Percentiles rank a stretch among this genome's conserved stretches.
These are phyloP conservation scores for Simmondsia chinensis DNA, from an alignment of 148 eudicot species.

Conservation along the genomic window DNA sequence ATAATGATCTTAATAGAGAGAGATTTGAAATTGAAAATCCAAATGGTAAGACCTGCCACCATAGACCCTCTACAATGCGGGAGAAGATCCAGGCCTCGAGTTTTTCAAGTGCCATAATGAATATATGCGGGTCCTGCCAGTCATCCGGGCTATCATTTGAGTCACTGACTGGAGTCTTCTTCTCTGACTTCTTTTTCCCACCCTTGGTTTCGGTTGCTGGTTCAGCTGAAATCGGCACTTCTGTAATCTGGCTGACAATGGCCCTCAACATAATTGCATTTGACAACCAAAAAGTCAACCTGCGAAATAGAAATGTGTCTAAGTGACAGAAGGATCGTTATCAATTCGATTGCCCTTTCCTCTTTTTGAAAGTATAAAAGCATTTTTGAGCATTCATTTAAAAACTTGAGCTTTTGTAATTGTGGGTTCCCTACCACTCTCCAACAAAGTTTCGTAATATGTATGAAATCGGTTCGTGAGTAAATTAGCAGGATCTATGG, in stretches of 20 bases:
- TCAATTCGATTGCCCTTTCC: neutral
- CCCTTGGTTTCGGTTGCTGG: conserved; percentile 14
- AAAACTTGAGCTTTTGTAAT: too few relatives aligned
- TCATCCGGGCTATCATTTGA: conserved; percentile 40
- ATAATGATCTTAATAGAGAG: too few relatives aligned
- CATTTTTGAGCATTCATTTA: too few relatives aligned
- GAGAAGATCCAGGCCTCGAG: conserved; percentile 89
- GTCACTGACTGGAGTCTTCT: conserved; percentile 23
- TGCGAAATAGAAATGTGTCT: conserved; percentile 10
- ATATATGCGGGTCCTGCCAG: conserved; percentile 70
- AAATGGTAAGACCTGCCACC: conserved; percentile 80
- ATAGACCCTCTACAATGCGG: conserved; percentile 69
- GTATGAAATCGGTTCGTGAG: too few relatives aligned
- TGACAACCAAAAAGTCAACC: conserved; percentile 90
- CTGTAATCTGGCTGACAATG: conserved; percentile 47
- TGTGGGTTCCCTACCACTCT: too few relatives aligned
- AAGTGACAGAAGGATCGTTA: neutral
- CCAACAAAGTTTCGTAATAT: too few relatives aligned
- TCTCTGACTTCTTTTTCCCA: conserved; percentile 22
- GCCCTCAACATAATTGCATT: conserved; percentile 68
- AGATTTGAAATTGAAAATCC: neutral
- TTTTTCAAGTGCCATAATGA: conserved; percentile 64
- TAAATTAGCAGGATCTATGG: too few relatives aligned
- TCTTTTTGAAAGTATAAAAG: too few relatives aligned
- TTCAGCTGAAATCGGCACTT: conserved; percentile 19